Base-by-base conservation (phyloP, 495 filamentous ascomycete species). In the Podospora sp. region DNA sequence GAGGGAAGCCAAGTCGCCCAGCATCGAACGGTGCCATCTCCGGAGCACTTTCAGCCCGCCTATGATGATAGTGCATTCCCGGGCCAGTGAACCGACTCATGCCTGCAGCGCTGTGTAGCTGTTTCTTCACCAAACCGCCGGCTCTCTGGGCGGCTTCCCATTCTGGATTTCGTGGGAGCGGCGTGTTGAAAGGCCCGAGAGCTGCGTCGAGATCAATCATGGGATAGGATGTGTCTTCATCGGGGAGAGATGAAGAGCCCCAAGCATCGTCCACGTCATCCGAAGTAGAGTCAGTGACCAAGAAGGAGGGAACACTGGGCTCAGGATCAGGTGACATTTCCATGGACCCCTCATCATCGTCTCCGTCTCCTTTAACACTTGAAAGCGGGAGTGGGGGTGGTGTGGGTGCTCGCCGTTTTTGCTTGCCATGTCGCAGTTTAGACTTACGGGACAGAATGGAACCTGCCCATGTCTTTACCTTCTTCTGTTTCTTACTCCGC, bases 191-290 rank as follows among this genome's bases (percentile, higher is more conserved):
- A 0, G 95, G 93, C 2, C 92, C 92, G 12, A 99, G 81, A n/a
- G 94, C 95, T 40, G 94, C 95, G 82, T 99, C 95, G 50, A 99
- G 81, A 79, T 99, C 95, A 62, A 99, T 94, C 66, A 97, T 87
- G 6, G 90, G 91, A 70, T 88, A 93, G 57, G 88, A 81, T 1
- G 80, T 69, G 62, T 92, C 89, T 36, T 86, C 83, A 14, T 89
- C 87, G 0, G 69, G 64, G 46, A 59, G 20, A 2, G 68, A 63
- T 5, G 51, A 46, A 4, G 67, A 29, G 16, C 67, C 68, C 75
- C 75, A 74, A 7, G 57, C 24, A 49, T 70, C 66, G 27, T 70
- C 63, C 12, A 24, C 51, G 12, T 52, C 63, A 65, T 65, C 52
- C 14, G 26, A 25, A 49, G 60, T 25, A 60, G 29, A 72, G 65